Base-by-base conservation (phyloP, 2,329 filamentous ascomycete species). In the Colletotrichum paranaense region DNA sequence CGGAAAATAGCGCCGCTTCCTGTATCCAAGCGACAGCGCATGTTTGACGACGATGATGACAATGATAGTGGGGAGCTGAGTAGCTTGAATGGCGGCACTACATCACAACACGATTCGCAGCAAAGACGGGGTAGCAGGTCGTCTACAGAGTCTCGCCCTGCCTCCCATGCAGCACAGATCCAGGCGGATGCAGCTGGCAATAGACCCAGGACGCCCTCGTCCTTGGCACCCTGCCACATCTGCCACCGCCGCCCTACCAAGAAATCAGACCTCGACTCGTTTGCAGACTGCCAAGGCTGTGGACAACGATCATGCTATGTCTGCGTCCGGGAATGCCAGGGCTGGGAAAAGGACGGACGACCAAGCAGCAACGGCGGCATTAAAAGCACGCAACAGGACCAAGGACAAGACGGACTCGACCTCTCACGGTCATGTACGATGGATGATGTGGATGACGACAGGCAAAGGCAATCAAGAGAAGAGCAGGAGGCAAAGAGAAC, bases 241-340 rank as follows among this genome's bases (percentile, higher is more conserved):
- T 94, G 92, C 84, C 88, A 89, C 77, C 88, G 91, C 55, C 88
- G 88, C 67, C 92, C 92, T 1, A 91, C 87, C 65, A 90, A 90
- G 76, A 92, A 89, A 79, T 87, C 86, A 6, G 91, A 94, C 69
- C 86, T 94, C 42, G 91, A 93, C 79, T 89, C 88, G 11, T 93
- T 91, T 78, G 88, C 90, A 59, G 86, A 90, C 77, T 94, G 92
- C 79, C 83, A 88, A 76, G 87, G 88, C 16, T 94, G 92, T 78
- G 84, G 86, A 11, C 84, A 88, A 74, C 86, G 91, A 55, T 89
- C 92, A 0, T 94, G 92, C 79, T 93, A 89, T 78, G 86, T 94
- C n/a, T 94, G 92, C 79, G 88, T 93, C 57, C 84, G 92, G 30
- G 84, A 90, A 76, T 94, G 92, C 76, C 83, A 87, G 14, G 88